A percentile compares a stretch with the other conserved stretches of the same genome.
These are phyloP conservation scores for Bauhinia variegata DNA, from an alignment of 306 rosid genomes.

Conservation along the genomic window DNA sequence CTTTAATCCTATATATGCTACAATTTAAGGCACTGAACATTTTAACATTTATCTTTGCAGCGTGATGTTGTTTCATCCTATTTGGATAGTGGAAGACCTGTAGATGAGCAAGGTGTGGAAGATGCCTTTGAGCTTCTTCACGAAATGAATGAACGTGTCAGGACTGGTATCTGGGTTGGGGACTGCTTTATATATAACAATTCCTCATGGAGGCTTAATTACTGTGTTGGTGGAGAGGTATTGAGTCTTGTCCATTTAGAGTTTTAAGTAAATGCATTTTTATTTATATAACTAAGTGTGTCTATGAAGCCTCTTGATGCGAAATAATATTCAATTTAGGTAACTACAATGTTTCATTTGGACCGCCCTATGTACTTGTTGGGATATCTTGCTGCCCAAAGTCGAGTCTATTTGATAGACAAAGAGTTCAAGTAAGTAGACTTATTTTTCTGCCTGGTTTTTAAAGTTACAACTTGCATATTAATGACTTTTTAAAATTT, in stretches of 20 bases:
- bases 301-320: slow-evolving; percentile 33
- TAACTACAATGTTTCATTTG: slow-evolving; percentile 98
- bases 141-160: slow-evolving; percentile 90
- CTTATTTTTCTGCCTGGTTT: slow-evolving; percentile 28
- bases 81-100: slow-evolving; percentile 82
- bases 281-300: slow-evolving; percentile 28
- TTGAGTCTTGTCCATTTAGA: slow-evolving; percentile 30
- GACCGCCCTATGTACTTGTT: slow-evolving; percentile 99
- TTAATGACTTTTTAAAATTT: too few relatives aligned
- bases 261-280: slow-evolving; percentile 16
- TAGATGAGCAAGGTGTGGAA: slow-evolving; percentile 95
- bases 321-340: slow-evolving; percentile 59
- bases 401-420: slow-evolving; percentile 92
- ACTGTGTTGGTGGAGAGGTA: slow-evolving; percentile 99
- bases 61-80: slow-evolving; percentile 88
- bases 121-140: slow-evolving; percentile 98
- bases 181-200: slow-evolving; percentile 98
- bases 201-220: slow-evolving; percentile 97
- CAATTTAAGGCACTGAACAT: slow-evolving; percentile 29
- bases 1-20: background rate
- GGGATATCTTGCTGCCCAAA: slow-evolving; percentile 97
- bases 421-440: slow-evolving; percentile 95
- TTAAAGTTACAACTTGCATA: slow-evolving; percentile 19
- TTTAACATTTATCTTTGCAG: slow-evolving; percentile 58
- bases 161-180: slow-evolving; percentile 99